phyloP scores from a whole-genome alignment of 345 rosid species.

The Pistacia atlantica region DNA sequence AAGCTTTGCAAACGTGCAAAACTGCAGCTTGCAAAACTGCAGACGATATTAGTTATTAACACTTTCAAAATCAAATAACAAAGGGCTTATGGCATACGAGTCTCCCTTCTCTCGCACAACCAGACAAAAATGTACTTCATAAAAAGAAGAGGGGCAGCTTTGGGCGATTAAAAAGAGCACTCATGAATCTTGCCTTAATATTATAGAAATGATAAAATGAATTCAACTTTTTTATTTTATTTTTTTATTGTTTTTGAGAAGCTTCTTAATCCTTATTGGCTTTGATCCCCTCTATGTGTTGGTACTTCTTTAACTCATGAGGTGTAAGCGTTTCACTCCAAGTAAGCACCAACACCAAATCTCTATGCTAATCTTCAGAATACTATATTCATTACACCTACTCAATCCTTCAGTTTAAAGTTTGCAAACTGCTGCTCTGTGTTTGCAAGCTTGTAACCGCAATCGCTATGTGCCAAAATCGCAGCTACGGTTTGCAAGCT shows the following conservation, averaged over 20 bases:
- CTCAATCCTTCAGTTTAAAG: too few species aligned
- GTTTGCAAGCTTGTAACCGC: too few species aligned
- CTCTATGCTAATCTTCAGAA: not conserved
- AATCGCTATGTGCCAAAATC: too few species aligned
- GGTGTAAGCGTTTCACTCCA: not conserved
- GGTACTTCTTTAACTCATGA: not conserved
- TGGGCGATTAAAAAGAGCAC: slow-evolving; percentile 22
- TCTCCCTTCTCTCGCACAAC: slow-evolving; percentile 1
- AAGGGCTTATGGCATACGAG: not conserved
- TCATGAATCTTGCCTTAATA: not conserved
- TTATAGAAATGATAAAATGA: not conserved
- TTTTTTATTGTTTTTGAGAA: slow-evolving; percentile 2
- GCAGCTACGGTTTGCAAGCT: too few species aligned
- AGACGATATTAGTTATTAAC: not conserved
- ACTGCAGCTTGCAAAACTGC: too few species aligned
- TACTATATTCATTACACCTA: not conserved
- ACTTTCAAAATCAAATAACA: slow-evolving; percentile 17
- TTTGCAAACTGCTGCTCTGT: too few species aligned
- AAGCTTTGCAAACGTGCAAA: too few species aligned
- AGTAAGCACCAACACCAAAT: not conserved
- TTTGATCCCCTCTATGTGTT: not conserved
- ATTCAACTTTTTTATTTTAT: not conserved
- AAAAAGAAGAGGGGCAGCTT: slow-evolving; percentile 32
- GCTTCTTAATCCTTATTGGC: slow-evolving; percentile 7
- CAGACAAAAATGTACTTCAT: slow-evolving; percentile 28